phyloP scores from a whole-genome alignment of 352 stramenopile genomes.

The Phytophthora crassamura region DNA sequence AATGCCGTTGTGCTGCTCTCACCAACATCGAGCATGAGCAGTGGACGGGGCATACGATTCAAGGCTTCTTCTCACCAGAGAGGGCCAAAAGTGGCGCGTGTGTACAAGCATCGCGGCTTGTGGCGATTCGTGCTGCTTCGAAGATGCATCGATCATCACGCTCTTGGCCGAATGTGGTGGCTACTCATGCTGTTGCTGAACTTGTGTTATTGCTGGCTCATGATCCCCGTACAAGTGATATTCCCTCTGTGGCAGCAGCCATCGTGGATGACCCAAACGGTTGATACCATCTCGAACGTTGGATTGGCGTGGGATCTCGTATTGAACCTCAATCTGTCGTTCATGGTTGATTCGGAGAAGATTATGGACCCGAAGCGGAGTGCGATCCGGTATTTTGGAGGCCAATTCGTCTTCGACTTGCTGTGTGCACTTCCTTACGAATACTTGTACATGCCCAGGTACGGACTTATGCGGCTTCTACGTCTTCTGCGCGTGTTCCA shows the following conservation, averaged over 20 bases:
- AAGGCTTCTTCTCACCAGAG: too few relatives aligned
- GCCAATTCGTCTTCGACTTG: conserved; percentile 46
- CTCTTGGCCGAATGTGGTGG: conserved; percentile 45
- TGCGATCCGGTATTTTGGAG: conserved; percentile 37
- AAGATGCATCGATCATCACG: conserved; percentile 49
- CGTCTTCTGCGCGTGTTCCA: conserved; percentile 39
- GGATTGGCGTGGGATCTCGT: conserved; percentile 46
- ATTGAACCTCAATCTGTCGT: conserved; percentile 59
- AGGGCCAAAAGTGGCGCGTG: not conserved
- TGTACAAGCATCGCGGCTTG: not conserved
- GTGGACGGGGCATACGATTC: too few relatives aligned
- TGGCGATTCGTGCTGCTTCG: not conserved
- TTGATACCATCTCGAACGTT: conserved; percentile 39
- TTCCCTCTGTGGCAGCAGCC: conserved; percentile 42
- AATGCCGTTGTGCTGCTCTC: too few relatives aligned
- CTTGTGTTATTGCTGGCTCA: conserved; percentile 50
- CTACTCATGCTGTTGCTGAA: conserved; percentile 30
- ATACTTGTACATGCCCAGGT: conserved; percentile 20
- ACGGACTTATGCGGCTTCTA: conserved; percentile 37
- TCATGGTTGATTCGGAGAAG: conserved; percentile 13
- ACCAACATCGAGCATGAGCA: too few relatives aligned
- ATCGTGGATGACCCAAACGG: conserved; percentile 29
- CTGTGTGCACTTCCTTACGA: conserved; percentile 47
- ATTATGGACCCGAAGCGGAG: conserved; percentile 35
- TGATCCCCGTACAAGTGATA: conserved; percentile 47